Conservation (phyloP, 2,329 filamentous ascomycete species). For the Ascochyta rabiei region DNA sequence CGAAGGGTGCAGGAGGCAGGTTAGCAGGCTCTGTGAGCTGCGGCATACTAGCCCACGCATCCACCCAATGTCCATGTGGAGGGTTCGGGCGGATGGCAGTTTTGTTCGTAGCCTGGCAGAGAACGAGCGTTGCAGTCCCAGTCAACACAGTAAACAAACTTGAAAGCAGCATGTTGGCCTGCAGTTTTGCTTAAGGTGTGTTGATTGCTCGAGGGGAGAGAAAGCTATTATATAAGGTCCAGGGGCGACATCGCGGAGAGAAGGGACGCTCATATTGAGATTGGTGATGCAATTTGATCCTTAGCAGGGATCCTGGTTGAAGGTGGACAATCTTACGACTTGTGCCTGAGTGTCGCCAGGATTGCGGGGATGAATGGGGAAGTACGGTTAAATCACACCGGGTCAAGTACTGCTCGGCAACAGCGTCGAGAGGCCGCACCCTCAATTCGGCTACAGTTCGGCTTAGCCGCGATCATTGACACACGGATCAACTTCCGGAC, state of each 20-base stretch:
- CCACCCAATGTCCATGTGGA: slow-evolving; percentile 60
- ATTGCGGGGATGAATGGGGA: slow-evolving; percentile 33
- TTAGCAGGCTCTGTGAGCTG: slow-evolving; percentile 68
- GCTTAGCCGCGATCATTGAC: slow-evolving; percentile 29
- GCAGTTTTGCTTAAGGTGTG: not conserved
- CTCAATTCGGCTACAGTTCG: not conserved
- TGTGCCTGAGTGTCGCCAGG: slow-evolving; percentile 29
- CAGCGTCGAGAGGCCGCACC: slow-evolving; percentile 1
- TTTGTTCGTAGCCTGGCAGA: not conserved
- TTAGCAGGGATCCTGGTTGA: slow-evolving; percentile 22
- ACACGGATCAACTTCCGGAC: slow-evolving; percentile 1
- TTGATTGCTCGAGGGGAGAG: not conserved
- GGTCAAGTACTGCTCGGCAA: slow-evolving; percentile 16
- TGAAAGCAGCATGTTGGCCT: slow-evolving; percentile 1
- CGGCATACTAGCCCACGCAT: slow-evolving; percentile 70
- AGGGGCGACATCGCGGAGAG: slow-evolving; percentile 4
- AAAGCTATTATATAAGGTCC: not conserved
- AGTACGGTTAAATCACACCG: slow-evolving; percentile 42
- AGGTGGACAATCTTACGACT: not conserved
- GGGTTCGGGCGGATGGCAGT: slow-evolving; percentile 17
- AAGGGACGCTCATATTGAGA: not conserved
- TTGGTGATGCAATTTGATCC: slow-evolving; percentile 17
- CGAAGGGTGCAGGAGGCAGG: slow-evolving; percentile 64
- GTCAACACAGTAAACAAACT: slow-evolving; percentile 2
- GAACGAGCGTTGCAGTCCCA: slow-evolving; percentile 1